These are phyloP conservation scores for Entonaema liquescens DNA, from an alignment of 495 filamentous ascomycete species.

Conservation along the genomic window DNA sequence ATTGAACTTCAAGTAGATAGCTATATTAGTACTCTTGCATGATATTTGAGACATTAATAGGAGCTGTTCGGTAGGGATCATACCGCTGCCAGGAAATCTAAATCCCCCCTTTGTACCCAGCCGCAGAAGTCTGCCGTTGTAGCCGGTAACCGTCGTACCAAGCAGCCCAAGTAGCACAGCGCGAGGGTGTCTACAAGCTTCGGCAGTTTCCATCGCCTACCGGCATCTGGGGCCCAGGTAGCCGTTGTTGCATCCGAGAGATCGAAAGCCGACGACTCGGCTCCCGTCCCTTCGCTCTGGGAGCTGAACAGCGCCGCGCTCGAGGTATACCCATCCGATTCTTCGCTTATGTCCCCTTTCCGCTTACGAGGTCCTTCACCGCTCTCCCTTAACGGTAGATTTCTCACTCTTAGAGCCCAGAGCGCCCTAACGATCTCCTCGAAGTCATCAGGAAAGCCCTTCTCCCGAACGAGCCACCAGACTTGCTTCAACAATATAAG, in stretches of 20 bases:
- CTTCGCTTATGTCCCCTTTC: conserved; percentile 2
- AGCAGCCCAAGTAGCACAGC: conserved; percentile 56
- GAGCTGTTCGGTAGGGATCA: conserved; percentile 9
- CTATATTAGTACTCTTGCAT: conserved; percentile 25
- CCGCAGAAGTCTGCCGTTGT: conserved; percentile 55
- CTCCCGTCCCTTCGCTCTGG: conserved; percentile 41
- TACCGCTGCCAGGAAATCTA: conserved; percentile 55
- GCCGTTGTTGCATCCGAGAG: conserved; percentile 41
- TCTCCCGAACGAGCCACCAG: conserved; percentile 52
- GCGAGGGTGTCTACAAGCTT: conserved; percentile 53
- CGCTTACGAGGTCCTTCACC: conserved; percentile 13
- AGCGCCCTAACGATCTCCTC: conserved; percentile 61
- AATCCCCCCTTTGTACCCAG: conserved; percentile 53
- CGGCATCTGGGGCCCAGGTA: conserved; percentile 37
- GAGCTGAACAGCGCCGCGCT: conserved; percentile 50
- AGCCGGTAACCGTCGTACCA: conserved; percentile 54
- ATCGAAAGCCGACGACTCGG: conserved; percentile 25
- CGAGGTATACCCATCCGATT: conserved; percentile 23
- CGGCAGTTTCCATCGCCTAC: conserved; percentile 52
- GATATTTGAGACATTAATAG: neutral
- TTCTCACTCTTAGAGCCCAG: conserved; percentile 58
- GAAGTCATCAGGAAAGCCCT: conserved; percentile 55
- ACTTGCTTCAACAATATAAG: conserved; percentile 66
- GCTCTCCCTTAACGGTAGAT: conserved; percentile 44
- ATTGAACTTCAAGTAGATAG: conserved; percentile 44